phyloP scores from a whole-genome alignment of 2,329 filamentous ascomycete genomes.

The Davidsoniella australis region DNA sequence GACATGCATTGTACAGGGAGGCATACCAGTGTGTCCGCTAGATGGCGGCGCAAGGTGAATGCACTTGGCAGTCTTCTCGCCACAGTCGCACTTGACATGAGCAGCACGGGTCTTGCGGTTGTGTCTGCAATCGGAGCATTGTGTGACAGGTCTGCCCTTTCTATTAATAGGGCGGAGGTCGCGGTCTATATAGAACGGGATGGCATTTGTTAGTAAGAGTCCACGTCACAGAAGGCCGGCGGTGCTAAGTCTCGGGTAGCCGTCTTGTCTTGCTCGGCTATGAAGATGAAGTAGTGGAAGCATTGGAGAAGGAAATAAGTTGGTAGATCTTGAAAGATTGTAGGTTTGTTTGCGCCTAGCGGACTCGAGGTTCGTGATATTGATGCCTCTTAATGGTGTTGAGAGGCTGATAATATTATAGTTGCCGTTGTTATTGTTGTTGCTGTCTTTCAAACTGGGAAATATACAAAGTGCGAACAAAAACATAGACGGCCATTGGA shows the following conservation, averaged over 20 bases:
- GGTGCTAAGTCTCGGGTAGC: no score
- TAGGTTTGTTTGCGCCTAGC: neutral
- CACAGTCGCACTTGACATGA: conserved; percentile 93
- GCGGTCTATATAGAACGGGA: conserved; percentile 3
- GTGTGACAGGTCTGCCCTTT: conserved; percentile 93
- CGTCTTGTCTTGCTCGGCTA: no score
- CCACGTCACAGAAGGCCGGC: no score
- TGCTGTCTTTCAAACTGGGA: neutral
- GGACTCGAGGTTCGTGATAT: no score
- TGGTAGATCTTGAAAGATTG: neutral
- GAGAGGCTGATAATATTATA: neutral
- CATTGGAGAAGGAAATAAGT: no score
- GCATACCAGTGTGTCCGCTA: conserved; percentile 39
- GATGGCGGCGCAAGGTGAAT: conserved; percentile 39
- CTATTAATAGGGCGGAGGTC: conserved; percentile 11
- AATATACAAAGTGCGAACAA: neutral
- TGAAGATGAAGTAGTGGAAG: no score
- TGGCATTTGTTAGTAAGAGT: neutral
- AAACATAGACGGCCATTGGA: neutral
- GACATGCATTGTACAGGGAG: neutral
- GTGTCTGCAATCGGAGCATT: conserved; percentile 91
- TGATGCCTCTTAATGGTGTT: neutral
- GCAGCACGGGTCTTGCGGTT: conserved; percentile 92
- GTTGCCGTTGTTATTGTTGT: neutral
- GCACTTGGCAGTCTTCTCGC: conserved; percentile 69